Evolutionary conservation across 1,284 basidiomycete species (phyloP), one percentile per base, ranked within the genome.

Genomic region (Malassezia equina): DNA sequence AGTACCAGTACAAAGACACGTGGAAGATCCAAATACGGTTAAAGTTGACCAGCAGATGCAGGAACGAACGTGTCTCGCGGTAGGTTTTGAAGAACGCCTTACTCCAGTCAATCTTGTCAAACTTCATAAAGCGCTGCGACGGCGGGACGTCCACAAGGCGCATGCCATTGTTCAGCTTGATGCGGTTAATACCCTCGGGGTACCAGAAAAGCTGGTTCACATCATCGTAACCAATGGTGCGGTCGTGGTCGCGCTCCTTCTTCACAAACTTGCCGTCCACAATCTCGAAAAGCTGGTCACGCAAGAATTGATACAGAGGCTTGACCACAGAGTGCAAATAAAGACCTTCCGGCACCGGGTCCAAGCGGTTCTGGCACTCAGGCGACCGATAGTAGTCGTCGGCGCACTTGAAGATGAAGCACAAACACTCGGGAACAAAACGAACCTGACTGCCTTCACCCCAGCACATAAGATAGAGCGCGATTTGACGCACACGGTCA

Each of bases 151-250:
- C 71, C 34, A 74, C 71, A 24, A 85, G 78, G 84, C 88, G 62
- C 32, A 65, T 68, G 80, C 90, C 91, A 79, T 96, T 90, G 21
- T 79, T 82, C 36, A 96, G 80, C 12, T 84, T 81, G 67, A 98
- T 96, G 36, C 89, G 81, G 25, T 90, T 86, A 67, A 99, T 93
- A 36, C 94, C 94, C 69, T 99, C 94, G 4, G 94, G 94, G 76
- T 98, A 99, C 93, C 93, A 99, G 78, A 99, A 99, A 42, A 99
- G 79, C 76, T 98, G 93, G 76, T 99, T 98, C 68, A 98, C 86
- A 76, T 98, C 93, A 76, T 99, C 93, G 74, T 99, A 99, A 11
- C 93, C 94, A 72, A 99, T 95, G 70, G 95, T 90, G 64, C 85
- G 81, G 61, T 90, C 85, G 75, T 96, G 94, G 69, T 99, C 93